Base-by-base conservation (phyloP, 75 land plant species). In the Cryptomeria japonica region DNA sequence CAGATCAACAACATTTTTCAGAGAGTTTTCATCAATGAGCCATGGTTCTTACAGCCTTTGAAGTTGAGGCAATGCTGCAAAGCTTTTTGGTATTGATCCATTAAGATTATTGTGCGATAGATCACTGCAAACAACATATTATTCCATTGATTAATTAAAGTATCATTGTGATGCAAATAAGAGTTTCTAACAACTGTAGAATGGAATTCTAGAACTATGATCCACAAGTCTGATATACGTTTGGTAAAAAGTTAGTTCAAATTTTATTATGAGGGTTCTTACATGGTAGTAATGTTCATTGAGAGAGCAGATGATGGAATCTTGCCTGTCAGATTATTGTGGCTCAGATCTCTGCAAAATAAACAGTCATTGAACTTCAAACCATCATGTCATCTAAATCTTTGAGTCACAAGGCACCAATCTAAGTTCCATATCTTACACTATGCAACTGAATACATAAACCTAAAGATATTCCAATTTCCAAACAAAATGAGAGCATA, bases 51-150 rank as follows among this genome's bases (percentile, higher is more conserved):
- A 75, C 77, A 75, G 38, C 31, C 38, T 89, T 37, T 76, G 55
- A 36, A 89, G 89, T 6, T 34, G 39, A 38, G 76, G 64, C 41
- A 89, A 44, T 16, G 4, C 77, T 38, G 88, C 44, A 42, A 76
- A 89, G 41, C 46, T 86, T 72, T 88, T 56, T 22, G 90, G 88
- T 16, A 89, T 89, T 39, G 90, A 87, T 38, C 90, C 88, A 37
- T 80, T 19, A 55, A 85, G 68, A 22, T 53, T 85, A 37, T 85
- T 85, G 49, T 85, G 12, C 15, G 86, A 85, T 36, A 85, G 86
- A 85, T 85, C 56, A 85, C 86, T 85, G 64, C 41, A 56, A n/a
- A 56, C 1, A 85, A 12, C 36, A 53, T 22, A 16, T 36, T 7
- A 85, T 2, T 42, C 42, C 11, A 36, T 55, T 14, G 6, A 85